Evolutionary conservation across 768 basidiomycete species (phyloP).

Genomic region (Tremella fuciformis): DNA sequence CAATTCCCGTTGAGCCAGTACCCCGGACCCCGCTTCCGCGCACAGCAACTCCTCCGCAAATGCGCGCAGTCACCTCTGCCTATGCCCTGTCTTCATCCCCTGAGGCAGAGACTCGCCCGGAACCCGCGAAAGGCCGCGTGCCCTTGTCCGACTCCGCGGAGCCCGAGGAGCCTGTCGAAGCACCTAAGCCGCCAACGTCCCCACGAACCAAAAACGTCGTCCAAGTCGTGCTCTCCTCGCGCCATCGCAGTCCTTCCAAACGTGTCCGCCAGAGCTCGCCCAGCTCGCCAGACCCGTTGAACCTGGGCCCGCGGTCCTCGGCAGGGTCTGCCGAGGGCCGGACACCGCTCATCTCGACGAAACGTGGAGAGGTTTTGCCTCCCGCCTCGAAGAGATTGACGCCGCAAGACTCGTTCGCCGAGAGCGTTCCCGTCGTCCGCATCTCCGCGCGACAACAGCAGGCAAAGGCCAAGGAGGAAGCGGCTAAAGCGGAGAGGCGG

Average conservation of each 20-base stretch:
- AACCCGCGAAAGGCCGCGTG: not conserved
- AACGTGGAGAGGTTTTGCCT: no score
- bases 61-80: not conserved
- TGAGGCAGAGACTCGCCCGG: not conserved
- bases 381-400: no score
- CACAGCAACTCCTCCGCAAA: not conserved
- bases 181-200: not conserved
- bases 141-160: not conserved
- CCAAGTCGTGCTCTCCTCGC: conserved; percentile 1
- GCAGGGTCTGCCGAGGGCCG: not conserved
- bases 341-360: not conserved
- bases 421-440: no score
- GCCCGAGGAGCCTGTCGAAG: not conserved
- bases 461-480: conserved; percentile 10
- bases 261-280: not conserved
- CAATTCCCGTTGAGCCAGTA: not conserved
- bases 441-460: not conserved
- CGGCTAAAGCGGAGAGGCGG: conserved; percentile 1
- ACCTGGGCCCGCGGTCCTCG: not conserved
- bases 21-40: not conserved
- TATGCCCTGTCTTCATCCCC: conserved; percentile 1
- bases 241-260: not conserved
- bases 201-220: not conserved
- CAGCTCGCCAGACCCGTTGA: conserved; percentile 2
- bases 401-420: no score